phyloP scores from a whole-genome alignment of 148 eudicot genomes.

The Chenopodium berlandieri region DNA sequence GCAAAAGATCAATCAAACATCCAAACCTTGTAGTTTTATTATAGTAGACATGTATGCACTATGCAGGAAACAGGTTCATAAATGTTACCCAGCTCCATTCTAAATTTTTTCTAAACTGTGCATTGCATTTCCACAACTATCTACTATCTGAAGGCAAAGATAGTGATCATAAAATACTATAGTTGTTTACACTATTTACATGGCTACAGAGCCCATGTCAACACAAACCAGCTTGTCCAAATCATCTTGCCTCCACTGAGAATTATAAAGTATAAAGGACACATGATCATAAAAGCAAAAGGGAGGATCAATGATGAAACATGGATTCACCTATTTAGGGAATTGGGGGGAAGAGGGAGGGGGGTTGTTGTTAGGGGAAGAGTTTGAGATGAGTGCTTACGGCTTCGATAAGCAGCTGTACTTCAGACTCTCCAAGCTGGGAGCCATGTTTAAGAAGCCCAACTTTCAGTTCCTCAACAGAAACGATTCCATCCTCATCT shows the following conservation, averaged over 20 bases:
- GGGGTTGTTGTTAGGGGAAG: neutral
- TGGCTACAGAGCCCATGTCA: neutral
- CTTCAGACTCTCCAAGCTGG: conserved; percentile 83
- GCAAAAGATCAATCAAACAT: no score
- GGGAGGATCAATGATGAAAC: neutral
- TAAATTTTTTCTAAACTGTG: neutral
- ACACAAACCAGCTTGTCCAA: neutral
- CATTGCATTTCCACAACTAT: neutral
- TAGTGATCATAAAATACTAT: neutral
- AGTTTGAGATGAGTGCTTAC: conserved; percentile 39
- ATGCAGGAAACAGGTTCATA: neutral
- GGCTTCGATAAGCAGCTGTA: conserved; percentile 87
- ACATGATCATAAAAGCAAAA: neutral
- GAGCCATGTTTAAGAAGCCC: conserved; percentile 73
- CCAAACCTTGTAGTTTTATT: neutral
- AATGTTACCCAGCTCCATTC: neutral
- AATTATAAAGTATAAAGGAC: neutral
- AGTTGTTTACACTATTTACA: neutral
- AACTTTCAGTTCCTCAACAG: conserved; percentile 70
- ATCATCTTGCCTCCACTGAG: neutral
- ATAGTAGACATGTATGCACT: no score
- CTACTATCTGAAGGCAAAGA: neutral
- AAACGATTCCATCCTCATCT: conserved; percentile 79
- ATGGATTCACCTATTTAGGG: neutral
- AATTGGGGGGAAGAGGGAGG: no score